Conservation (phyloP, 805 yeast genomes). For the Barnettozyma vustinii region DNA sequence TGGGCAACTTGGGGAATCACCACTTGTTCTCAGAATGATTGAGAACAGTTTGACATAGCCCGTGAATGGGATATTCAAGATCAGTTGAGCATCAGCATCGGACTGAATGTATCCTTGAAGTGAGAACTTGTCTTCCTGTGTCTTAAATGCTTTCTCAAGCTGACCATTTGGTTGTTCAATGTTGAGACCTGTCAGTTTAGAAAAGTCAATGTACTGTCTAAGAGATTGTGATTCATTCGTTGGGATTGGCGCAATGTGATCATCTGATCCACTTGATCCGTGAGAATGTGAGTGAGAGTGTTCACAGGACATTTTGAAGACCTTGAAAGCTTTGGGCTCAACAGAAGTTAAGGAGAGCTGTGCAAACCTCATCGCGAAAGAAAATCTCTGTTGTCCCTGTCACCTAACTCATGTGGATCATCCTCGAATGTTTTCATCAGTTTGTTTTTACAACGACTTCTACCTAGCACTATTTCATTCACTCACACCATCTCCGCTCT, state of each 20-base stretch:
- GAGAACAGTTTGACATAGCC: slow-evolving; percentile 72
- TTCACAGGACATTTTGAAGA: slow-evolving; percentile 30
- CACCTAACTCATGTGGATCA: not conserved
- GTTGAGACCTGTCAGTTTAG: slow-evolving; percentile 60
- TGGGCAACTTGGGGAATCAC: slow-evolving; percentile 59
- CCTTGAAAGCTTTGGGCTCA: not conserved
- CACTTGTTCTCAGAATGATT: slow-evolving; percentile 60
- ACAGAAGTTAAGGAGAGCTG: not conserved
- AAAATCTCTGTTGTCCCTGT: no score
- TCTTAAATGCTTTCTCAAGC: slow-evolving; percentile 40
- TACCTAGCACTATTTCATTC: no score
- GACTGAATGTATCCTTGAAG: slow-evolving; percentile 45
- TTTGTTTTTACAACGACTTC: not conserved
- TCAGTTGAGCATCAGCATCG: slow-evolving; percentile 79
- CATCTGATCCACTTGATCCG: slow-evolving; percentile 13
- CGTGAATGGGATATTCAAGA: slow-evolving; percentile 75
- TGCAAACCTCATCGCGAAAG: not conserved
- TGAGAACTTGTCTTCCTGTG: slow-evolving; percentile 43
- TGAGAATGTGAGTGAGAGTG: slow-evolving; percentile 20
- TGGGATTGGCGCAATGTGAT: slow-evolving; percentile 55
- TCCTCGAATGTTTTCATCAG: not conserved
- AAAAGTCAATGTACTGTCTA: slow-evolving; percentile 51
- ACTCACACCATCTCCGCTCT: no score
- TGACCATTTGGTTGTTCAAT: slow-evolving; percentile 48
- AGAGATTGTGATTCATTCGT: slow-evolving; percentile 70